Evolutionary conservation across 2,329 filamentous ascomycete species (phyloP).

Genomic region (Pseudogymnoascus destructans): DNA sequence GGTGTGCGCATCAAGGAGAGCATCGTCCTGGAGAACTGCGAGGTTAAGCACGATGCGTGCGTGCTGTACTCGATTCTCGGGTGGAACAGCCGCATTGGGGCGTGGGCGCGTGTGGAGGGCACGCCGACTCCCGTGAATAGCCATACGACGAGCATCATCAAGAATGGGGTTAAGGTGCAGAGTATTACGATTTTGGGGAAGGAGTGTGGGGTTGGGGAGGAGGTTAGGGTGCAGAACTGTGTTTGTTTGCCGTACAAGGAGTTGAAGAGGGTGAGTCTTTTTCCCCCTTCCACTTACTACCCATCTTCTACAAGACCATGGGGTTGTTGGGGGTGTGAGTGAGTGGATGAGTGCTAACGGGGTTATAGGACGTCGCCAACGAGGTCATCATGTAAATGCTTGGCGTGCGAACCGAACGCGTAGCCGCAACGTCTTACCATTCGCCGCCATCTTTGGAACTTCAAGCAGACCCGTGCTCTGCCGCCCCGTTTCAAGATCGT

Average conservation of each 20-base stretch:
- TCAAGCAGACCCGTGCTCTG: neutral
- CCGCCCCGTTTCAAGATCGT: neutral
- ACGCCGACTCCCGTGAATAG: constrained; percentile 77
- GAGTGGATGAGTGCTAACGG: constrained; percentile 22
- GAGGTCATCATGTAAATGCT: constrained; percentile 75
- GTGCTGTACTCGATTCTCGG: constrained; percentile 93
- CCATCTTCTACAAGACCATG: neutral
- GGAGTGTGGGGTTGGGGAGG: constrained; percentile 86
- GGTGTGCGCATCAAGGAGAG: constrained; percentile 91
- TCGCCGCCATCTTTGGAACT: neutral
- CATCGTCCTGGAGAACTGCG: constrained; percentile 85
- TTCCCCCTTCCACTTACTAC: neutral
- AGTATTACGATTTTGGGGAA: constrained; percentile 96
- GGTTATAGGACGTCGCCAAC: constrained; percentile 65
- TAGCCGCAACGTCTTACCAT: neutral
- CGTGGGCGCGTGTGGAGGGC: constrained; percentile 97
- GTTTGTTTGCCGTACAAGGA: constrained; percentile 97
- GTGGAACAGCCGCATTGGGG: constrained; percentile 88
- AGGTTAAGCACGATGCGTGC: constrained; percentile 94
- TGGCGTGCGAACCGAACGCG: neutral
- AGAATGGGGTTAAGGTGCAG: constrained; percentile 97
- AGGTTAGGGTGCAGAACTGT: constrained; percentile 94
- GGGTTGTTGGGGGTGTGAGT: neutral
- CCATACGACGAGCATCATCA: constrained; percentile 88
- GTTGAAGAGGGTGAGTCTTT: constrained; percentile 68